Base-by-base conservation (phyloP, 768 basidiomycete genomes). In the Fomitopsis serialis region DNA sequence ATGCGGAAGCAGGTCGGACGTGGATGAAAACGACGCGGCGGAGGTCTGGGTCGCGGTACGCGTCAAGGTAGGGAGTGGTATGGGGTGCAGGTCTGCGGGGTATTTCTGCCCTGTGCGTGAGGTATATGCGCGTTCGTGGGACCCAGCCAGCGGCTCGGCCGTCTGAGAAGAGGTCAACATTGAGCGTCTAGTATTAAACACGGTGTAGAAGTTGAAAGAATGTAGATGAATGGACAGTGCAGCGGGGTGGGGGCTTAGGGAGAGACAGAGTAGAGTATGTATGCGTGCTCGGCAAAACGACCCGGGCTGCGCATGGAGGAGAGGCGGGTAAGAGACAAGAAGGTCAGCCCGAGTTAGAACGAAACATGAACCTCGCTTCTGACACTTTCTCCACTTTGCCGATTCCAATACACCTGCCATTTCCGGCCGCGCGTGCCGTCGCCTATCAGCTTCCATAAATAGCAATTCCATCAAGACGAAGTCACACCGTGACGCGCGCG, bases 21-120 rank as follows among this genome's bases (percentile, higher is more conserved):
- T 63, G 6, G 65, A 66, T 7, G 43, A 44, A 51, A 53, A 63
- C 25, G 62, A 62, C 8, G 55, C 48, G 13, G 55, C 47, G 6
- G 60, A 61, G 32, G 48, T 50, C 46, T 55, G 59, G 3, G 64
- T 50, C 4, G 55, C 52, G 12, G 55, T 37, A 25, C 61, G 58
- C 17, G 61, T 59, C 48, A 61, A 53, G 11, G 46, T 51, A 3
- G 60, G 56, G 5, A 58, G 24, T 1, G 57, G 60, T 1, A 61
- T 49, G 1, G 55, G 50, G 7, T 35, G 52, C 19, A 54, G 52
- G 27, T 57, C 46, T 13, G 42, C 52, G 6, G 48, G 12, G 44
- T 53, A 56, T 19, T 37, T 53, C 27, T 51, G 54, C 44, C 54
- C 53, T 23, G 55, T 45, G 5, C 46, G 57, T 7, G 55, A 54